phyloP scores from a whole-genome alignment of 306 rosid species.

The Vigna nakashimae region DNA sequence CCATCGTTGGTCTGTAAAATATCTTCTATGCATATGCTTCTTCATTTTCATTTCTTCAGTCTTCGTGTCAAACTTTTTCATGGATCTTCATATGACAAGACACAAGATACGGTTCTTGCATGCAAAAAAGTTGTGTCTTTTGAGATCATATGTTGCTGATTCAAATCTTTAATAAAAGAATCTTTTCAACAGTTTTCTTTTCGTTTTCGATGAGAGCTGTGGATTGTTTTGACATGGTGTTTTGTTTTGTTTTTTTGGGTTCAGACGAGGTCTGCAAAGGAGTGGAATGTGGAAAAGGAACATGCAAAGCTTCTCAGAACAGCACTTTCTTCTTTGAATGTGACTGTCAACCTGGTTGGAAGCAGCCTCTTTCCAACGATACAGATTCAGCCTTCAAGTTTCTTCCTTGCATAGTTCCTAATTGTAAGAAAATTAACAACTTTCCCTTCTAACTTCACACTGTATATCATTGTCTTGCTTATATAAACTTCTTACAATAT shows the following conservation, averaged over 20 bases:
- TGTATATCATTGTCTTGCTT: background rate
- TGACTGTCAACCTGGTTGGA: slow-evolving; percentile 83
- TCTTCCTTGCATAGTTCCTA: slow-evolving; percentile 88
- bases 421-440: slow-evolving; percentile 54
- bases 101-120: background rate
- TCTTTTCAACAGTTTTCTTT: background rate
- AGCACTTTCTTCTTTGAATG: slow-evolving; percentile 68
- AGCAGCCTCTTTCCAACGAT: slow-evolving; percentile 50
- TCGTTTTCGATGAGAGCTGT: background rate
- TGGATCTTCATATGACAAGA: background rate
- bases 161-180: slow-evolving; percentile 28
- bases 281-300: slow-evolving; percentile 82
- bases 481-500: no score
- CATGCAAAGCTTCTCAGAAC: slow-evolving; percentile 70
- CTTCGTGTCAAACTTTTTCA: background rate
- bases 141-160: background rate
- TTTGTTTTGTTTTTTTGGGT: slow-evolving; percentile 8
- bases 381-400: slow-evolving; percentile 45
- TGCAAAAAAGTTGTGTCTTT: background rate
- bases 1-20: slow-evolving; percentile 63
- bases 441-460: slow-evolving; percentile 8
- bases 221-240: background rate
- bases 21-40: background rate
- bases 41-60: background rate
- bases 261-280: slow-evolving; percentile 75